These are phyloP conservation scores for Fimicolochytrium jonesii DNA, from an alignment of 192 early-diverging fungal species.

Conservation along the genomic window DNA sequence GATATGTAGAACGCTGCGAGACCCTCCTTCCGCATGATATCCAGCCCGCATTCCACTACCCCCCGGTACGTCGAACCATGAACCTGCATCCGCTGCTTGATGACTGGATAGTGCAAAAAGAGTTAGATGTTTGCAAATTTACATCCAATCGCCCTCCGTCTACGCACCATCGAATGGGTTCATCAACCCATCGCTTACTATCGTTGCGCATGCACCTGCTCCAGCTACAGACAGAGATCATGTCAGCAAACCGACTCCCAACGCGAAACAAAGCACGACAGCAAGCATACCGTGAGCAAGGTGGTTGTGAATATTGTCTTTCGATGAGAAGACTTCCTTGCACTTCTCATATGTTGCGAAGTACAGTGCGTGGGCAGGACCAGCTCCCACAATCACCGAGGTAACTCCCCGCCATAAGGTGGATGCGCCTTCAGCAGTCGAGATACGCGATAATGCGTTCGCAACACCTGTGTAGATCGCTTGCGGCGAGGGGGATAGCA, in stretches of 20 bases:
- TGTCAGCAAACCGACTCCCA: background rate
- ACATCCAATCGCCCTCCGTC: background rate
- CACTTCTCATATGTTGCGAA: conserved; percentile 93
- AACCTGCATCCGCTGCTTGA: conserved; percentile 96
- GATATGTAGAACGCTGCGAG: conserved; percentile 86
- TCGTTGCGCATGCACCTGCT: conserved; percentile 85
- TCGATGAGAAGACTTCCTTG: conserved; percentile 67
- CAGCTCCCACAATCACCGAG: conserved; percentile 88
- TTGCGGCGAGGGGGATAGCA: conserved; percentile 64
- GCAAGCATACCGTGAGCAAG: conserved; percentile 21
- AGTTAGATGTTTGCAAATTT: background rate
- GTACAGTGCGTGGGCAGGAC: conserved; percentile 92
- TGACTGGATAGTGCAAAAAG: conserved; percentile 39
- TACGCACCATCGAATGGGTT: conserved; percentile 90
- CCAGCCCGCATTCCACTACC: conserved; percentile 64
- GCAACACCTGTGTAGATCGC: conserved; percentile 65
- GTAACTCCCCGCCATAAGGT: conserved; percentile 92
- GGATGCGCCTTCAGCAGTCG: conserved; percentile 69
- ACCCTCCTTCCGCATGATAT: conserved; percentile 73
- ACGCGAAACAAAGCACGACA: background rate
- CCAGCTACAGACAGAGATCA: conserved; percentile 40
- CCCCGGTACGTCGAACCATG: conserved; percentile 66
- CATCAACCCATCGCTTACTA: conserved; percentile 85
- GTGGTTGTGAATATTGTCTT: conserved; percentile 14
- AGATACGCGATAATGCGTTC: conserved; percentile 65